A percentile compares a stretch with the other conserved stretches of the same genome.
Conservation (phyloP, 768 basidiomycete species). For the Suillus alpinus region DNA sequence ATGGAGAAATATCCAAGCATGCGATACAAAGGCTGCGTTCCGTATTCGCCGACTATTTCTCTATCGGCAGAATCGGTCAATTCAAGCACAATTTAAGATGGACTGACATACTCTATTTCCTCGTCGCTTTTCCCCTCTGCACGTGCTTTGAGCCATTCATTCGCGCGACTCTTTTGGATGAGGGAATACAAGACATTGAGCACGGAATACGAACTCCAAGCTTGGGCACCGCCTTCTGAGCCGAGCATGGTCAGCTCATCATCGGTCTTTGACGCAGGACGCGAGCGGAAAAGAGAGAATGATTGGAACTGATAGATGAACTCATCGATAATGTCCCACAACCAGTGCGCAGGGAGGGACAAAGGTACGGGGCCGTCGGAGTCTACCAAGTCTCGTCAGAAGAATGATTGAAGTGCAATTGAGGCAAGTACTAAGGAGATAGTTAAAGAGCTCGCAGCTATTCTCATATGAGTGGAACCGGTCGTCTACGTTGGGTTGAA, state of each 20-base stretch:
- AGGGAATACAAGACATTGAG: constrained; percentile 97
- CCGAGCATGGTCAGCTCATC: constrained; percentile 84
- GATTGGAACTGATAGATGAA: constrained; percentile 99
- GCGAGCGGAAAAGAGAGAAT: constrained; percentile 90
- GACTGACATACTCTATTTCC: constrained; percentile 70
- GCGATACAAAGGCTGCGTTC: constrained; percentile 83
- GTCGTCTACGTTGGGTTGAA: constrained; percentile 95
- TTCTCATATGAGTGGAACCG: constrained; percentile 98
- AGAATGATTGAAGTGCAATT: neutral
- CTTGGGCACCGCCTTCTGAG: constrained; percentile 72
- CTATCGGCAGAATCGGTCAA: constrained; percentile 36
- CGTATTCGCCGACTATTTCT: constrained; percentile 89
- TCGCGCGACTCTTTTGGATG: constrained; percentile 95
- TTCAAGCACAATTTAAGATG: neutral
- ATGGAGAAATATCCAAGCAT: constrained; percentile 97
- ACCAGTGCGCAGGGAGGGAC: constrained; percentile 94
- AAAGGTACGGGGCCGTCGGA: constrained; percentile 93
- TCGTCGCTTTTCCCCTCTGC: constrained; percentile 77
- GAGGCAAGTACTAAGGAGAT: constrained; percentile 74
- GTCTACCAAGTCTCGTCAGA: constrained; percentile 44
- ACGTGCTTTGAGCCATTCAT: constrained; percentile 85
- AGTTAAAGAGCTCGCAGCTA: constrained; percentile 98
- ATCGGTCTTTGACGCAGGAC: constrained; percentile 79
- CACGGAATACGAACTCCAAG: constrained; percentile 98
- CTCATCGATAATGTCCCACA: constrained; percentile 97